phyloP scores from a whole-genome alignment of 768 basidiomycete genomes.

The Calocybe indica region DNA sequence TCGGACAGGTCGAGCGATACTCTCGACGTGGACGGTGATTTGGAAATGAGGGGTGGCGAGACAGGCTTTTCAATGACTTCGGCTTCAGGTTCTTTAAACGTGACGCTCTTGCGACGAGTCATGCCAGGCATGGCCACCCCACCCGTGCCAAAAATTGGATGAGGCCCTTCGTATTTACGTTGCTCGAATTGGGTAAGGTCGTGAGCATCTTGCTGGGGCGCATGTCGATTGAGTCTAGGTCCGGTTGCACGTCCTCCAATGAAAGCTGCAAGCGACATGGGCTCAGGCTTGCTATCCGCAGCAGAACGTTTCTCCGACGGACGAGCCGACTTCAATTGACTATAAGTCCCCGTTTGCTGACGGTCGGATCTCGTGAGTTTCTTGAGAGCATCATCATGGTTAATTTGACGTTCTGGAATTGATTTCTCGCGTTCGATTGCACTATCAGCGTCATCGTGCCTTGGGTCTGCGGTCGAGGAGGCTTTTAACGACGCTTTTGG shows the following conservation, averaged over 20 bases:
- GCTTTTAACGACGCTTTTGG: no score
- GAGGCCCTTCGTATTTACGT: slow-evolving; percentile 45
- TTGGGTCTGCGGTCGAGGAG: no score
- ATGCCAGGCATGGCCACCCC: slow-evolving; percentile 77
- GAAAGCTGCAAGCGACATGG: slow-evolving; percentile 74
- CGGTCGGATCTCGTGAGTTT: no score
- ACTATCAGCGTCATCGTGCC: no score
- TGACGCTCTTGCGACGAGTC: slow-evolving; percentile 19
- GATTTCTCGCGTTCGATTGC: no score
- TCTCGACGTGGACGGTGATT: no score
- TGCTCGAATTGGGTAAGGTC: slow-evolving; percentile 66
- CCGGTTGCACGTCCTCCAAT: slow-evolving; percentile 77
- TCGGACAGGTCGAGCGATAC: no score
- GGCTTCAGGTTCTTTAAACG: neutral
- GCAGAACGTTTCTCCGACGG: slow-evolving; percentile 9
- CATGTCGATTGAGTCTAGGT: slow-evolving; percentile 65
- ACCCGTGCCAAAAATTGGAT: slow-evolving; percentile 72
- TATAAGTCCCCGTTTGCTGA: no score
- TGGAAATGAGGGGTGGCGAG: neutral
- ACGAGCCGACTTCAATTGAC: slow-evolving; percentile 9
- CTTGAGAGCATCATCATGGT: no score
- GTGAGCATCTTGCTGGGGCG: slow-evolving; percentile 63
- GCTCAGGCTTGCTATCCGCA: slow-evolving; percentile 27
- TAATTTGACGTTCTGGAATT: no score
- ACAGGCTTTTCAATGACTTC: slow-evolving; percentile 3